Percentiles rank a stretch among this genome's conserved stretches.
Conservation (phyloP, 495 filamentous ascomycete species). For the Xylaria venustula region DNA sequence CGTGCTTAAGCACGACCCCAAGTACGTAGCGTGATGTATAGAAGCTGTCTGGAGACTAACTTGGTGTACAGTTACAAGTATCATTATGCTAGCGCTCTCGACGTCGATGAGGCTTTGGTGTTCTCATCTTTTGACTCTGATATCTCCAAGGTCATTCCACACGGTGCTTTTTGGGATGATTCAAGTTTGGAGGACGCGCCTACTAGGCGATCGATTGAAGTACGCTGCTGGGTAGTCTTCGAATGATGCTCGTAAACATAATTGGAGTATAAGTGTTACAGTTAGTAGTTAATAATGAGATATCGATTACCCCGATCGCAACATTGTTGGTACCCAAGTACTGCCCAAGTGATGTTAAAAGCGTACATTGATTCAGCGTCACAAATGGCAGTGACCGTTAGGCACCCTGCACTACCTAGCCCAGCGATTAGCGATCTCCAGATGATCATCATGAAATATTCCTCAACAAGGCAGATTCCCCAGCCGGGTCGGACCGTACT, state of each 20-base stretch:
- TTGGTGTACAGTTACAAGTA: conserved; percentile 28
- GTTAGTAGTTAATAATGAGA: neutral
- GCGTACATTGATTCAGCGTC: neutral
- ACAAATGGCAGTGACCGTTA: neutral
- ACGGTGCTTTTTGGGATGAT: conserved; percentile 31
- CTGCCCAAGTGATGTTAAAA: neutral
- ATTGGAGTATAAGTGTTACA: neutral
- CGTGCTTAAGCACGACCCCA: conserved; percentile 27
- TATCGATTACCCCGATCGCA: no score
- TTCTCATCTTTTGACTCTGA: conserved; percentile 33
- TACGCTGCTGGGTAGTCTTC: conserved; percentile 32
- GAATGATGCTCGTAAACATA: conserved; percentile 10
- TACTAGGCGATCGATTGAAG: conserved; percentile 28
- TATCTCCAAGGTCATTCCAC: conserved; percentile 25
- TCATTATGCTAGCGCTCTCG: conserved; percentile 41
- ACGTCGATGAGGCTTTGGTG: conserved; percentile 29
- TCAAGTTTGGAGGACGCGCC: conserved; percentile 23
- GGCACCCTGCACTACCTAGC: neutral
- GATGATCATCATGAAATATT: neutral
- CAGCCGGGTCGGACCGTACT: neutral
- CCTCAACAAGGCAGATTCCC: neutral
- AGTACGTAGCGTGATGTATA: conserved; percentile 13
- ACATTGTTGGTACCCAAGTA: no score
- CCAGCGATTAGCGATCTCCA: neutral
- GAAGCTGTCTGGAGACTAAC: neutral